Evolutionary conservation across 2,329 filamentous ascomycete genomes (phyloP).

Genomic region (Tolypocladium paradoxum): DNA sequence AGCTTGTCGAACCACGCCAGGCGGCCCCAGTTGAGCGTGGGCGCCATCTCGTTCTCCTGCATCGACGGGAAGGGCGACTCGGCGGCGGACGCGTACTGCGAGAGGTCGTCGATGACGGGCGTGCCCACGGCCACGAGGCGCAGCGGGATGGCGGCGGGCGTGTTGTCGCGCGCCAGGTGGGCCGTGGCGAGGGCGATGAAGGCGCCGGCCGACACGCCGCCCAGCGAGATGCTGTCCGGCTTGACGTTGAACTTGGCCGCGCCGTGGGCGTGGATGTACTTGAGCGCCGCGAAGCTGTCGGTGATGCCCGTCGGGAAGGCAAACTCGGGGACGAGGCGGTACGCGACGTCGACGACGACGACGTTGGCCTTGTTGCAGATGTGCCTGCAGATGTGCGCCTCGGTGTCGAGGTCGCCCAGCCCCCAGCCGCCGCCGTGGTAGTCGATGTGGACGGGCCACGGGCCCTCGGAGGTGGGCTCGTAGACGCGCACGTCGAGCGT

Average conservation of each 20-base stretch:
- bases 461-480: slow-evolving; percentile 26
- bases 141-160: slow-evolving; percentile 19
- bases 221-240: slow-evolving; percentile 27
- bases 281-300: slow-evolving; percentile 36
- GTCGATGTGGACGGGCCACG: slow-evolving; percentile 36
- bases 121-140: slow-evolving; percentile 27
- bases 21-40: slow-evolving; percentile 31
- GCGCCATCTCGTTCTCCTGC: slow-evolving; percentile 28
- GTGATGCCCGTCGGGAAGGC: slow-evolving; percentile 35
- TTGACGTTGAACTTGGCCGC: slow-evolving; percentile 25
- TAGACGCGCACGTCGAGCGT: slow-evolving; percentile 29
- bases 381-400: slow-evolving; percentile 36
- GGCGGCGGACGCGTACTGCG: slow-evolving; percentile 19
- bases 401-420: slow-evolving; percentile 37
- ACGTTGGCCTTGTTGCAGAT: slow-evolving; percentile 31
- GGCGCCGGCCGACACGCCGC: slow-evolving; percentile 34
- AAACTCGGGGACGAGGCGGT: slow-evolving; percentile 39
- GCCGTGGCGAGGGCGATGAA: slow-evolving; percentile 25
- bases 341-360: slow-evolving; percentile 39
- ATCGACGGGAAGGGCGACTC: slow-evolving; percentile 30
- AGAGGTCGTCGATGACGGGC: slow-evolving; percentile 28
- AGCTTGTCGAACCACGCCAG: slow-evolving; percentile 29
- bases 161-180: slow-evolving; percentile 28
- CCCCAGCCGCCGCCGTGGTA: slow-evolving; percentile 41
- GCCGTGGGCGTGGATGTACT: slow-evolving; percentile 25